Evolutionary conservation across 495 filamentous ascomycete species (phyloP), one percentile per base, ranked within the genome.

Genomic region (Recurvomyces mirabilis): DNA sequence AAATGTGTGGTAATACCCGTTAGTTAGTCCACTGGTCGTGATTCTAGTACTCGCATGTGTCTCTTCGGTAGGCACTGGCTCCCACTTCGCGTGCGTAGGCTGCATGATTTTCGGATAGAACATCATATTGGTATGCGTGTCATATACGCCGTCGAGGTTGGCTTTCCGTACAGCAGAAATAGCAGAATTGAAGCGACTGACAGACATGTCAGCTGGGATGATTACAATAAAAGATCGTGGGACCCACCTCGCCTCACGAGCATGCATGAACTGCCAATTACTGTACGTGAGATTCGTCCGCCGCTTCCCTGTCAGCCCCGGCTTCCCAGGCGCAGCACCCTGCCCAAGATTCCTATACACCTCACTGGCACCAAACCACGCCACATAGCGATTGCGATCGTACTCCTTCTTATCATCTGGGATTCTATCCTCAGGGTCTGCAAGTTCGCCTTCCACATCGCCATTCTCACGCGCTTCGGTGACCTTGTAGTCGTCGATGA

Each of bases 221-320:
- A n/a, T n/a, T n/a, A n/a, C n/a, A n/a, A n/a, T n/a, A n/a, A n/a
- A n/a, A n/a, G n/a, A n/a, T n/a, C n/a, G n/a, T n/a, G n/a, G n/a
- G 49, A 34, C 78, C 58, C 67, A 93, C 84, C 82, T 87, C 24
- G 91, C 84, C 55, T 87, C 84, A 18, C 82, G 77, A 17, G 87
- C 87, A 60, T 98, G 91, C 64, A 95, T 87, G 17, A 88, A 65
- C 75, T 91, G 88, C 91, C 91, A 98, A 57, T 98, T 98, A n/a
- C 81, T 75, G 46, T 89, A 85, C 21, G 87, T 98, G n/a, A 98
- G 78, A 18, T 82, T 77, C 6, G 93, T 78, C 38, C 83, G 79
- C 44, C 83, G 73, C 65, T 91, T 94, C 64, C 89, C 89, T 41
- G 79, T 72, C 12, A 75, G 68, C 3, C 51, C 51, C 12, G 69